Conservation (phyloP, 2,329 filamentous ascomycete species). For the Clonostachys rhizophaga region DNA sequence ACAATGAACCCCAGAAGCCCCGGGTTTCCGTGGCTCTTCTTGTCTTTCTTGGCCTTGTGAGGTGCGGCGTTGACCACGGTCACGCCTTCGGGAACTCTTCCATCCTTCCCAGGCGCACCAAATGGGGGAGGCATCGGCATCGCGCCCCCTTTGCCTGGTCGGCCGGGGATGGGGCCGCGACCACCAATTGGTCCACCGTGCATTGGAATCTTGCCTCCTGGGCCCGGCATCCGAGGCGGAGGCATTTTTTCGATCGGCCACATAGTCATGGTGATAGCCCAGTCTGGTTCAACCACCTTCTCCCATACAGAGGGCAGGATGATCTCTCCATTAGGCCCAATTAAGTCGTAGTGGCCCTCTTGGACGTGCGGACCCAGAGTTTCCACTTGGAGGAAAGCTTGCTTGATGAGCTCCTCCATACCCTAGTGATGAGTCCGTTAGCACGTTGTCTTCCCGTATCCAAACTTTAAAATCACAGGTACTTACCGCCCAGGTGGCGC, state of each 20-base stretch:
- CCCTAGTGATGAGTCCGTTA: constrained; percentile 46
- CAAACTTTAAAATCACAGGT: background rate
- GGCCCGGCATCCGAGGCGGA: constrained; percentile 3
- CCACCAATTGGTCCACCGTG: background rate
- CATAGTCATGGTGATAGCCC: constrained; percentile 50
- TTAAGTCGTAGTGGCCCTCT: constrained; percentile 74
- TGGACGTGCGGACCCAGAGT: constrained; percentile 71
- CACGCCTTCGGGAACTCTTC: background rate
- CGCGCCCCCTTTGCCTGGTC: no score
- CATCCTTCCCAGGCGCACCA: no score
- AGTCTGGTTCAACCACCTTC: constrained; percentile 72
- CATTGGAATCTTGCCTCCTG: background rate
- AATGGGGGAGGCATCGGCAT: no score
- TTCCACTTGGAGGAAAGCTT: constrained; percentile 77
- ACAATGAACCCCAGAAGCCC: constrained; percentile 1
- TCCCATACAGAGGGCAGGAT: constrained; percentile 79
- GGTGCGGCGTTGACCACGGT: constrained; percentile 4
- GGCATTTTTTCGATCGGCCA: constrained; percentile 48
- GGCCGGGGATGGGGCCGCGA: background rate
- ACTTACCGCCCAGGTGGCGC: constrained; percentile 77
- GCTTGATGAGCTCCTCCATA: constrained; percentile 82
- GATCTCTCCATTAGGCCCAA: constrained; percentile 76
- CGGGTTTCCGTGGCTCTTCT: constrained; percentile 3
- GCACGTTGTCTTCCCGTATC: background rate
- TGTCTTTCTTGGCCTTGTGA: constrained; percentile 2